A percentile compares a stretch with the other conserved stretches of the same genome.
Conservation (phyloP, 352 stramenopile species). For the Globisporangium solare region DNA sequence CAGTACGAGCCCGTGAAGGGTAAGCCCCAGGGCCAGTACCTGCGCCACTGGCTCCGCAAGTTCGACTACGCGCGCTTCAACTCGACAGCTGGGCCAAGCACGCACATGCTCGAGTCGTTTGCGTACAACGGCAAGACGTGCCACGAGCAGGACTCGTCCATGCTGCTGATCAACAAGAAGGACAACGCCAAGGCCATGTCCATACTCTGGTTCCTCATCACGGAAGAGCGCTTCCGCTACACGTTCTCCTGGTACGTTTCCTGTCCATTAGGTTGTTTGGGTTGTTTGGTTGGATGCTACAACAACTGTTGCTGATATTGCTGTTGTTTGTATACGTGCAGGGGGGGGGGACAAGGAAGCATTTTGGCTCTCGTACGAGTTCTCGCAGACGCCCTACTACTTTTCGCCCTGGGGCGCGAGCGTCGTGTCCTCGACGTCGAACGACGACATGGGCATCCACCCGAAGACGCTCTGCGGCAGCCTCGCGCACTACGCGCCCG, state of each 20-base stretch:
- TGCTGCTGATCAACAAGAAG: slow-evolving; percentile 63
- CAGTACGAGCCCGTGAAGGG: slow-evolving; percentile 52
- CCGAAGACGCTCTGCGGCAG: slow-evolving; percentile 48
- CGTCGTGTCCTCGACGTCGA: slow-evolving; percentile 35
- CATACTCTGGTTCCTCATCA: slow-evolving; percentile 67
- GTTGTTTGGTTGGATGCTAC: no score
- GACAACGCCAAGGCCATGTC: slow-evolving; percentile 37
- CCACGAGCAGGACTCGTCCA: slow-evolving; percentile 60
- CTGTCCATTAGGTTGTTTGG: no score
- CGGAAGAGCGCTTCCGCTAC: slow-evolving; percentile 53
- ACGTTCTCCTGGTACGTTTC: slow-evolving; percentile 39
- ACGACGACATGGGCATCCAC: slow-evolving; percentile 44
- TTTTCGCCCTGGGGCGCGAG: slow-evolving; percentile 56
- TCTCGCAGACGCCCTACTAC: slow-evolving; percentile 38
- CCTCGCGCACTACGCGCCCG: slow-evolving; percentile 48
- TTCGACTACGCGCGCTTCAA: slow-evolving; percentile 53
- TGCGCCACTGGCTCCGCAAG: slow-evolving; percentile 43
- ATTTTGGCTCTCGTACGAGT: slow-evolving; percentile 61
- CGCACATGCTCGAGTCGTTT: slow-evolving; percentile 32
- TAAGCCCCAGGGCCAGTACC: slow-evolving; percentile 30
- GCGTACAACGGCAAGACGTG: slow-evolving; percentile 33
- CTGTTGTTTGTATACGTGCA: neutral
- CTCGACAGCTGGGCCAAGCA: slow-evolving; percentile 19
- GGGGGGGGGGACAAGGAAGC: slow-evolving; percentile 57
- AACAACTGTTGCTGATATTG: no score